A percentile compares a stretch with the other conserved stretches of the same genome.
phyloP scores from a whole-genome alignment of 495 filamentous ascomycete genomes.

The Penicillium canescens region DNA sequence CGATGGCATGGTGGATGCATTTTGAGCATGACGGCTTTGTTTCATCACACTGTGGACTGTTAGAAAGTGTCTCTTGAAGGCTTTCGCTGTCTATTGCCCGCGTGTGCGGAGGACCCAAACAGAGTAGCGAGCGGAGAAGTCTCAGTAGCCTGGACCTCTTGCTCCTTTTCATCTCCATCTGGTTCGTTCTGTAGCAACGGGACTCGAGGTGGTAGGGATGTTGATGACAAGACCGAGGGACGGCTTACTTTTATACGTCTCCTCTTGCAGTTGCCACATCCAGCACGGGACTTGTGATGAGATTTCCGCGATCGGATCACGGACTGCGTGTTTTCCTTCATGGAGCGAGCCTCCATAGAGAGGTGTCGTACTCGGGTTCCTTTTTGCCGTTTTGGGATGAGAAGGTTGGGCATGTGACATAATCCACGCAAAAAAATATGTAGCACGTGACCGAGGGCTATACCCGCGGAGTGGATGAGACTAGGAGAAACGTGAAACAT shows the following conservation, averaged over 20 bases:
- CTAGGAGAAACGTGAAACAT: not conserved
- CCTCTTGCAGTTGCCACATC: slow-evolving; percentile 35
- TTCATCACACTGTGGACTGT: slow-evolving; percentile 37
- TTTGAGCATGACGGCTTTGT: slow-evolving; percentile 31
- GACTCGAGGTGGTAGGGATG: not conserved
- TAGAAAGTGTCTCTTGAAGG: not conserved
- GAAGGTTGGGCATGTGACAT: not conserved
- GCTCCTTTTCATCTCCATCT: not conserved
- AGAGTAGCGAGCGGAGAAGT: not conserved
- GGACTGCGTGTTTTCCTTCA: not conserved
- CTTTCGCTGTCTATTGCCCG: not conserved
- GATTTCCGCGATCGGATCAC: slow-evolving; percentile 21
- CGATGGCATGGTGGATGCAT: slow-evolving; percentile 28
- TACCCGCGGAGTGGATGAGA: too few relatives aligned
- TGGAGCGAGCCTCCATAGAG: not conserved
- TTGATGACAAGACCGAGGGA: not conserved
- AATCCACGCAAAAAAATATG: not conserved
- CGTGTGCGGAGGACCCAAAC: not conserved
- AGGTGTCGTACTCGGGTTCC: not conserved
- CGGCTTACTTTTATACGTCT: slow-evolving; percentile 37
- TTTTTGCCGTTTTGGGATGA: not conserved
- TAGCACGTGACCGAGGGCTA: not conserved
- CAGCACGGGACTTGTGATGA: slow-evolving; percentile 35
- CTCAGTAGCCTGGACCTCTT: not conserved
- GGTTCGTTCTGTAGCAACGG: not conserved